phyloP scores from a whole-genome alignment of 2,329 filamentous ascomycete species.

The Hymenoscyphus infarciens region DNA sequence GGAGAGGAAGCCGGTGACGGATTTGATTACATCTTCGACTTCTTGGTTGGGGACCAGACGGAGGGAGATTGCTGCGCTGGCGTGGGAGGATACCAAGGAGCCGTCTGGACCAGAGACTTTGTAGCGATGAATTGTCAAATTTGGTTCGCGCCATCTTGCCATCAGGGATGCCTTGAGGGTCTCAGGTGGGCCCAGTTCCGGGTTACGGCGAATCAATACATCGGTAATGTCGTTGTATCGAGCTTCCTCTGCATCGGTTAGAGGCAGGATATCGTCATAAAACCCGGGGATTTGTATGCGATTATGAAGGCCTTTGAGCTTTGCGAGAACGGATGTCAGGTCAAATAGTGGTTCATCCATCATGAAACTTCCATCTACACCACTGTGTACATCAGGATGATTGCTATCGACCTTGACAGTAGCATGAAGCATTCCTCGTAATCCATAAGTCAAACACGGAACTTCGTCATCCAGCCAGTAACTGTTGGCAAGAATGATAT shows the following conservation, averaged over 20 bases:
- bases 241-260: constrained; percentile 71
- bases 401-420: constrained; percentile 84
- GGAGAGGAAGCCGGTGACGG: constrained; percentile 64
- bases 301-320: constrained; percentile 76
- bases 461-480: constrained; percentile 98
- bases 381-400: constrained; percentile 87
- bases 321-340: constrained; percentile 76
- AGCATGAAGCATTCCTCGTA: constrained; percentile 90
- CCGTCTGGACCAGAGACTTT: constrained; percentile 90
- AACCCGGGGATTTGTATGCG: constrained; percentile 82
- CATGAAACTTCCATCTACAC: constrained; percentile 90
- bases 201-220: constrained; percentile 69
- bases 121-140: constrained; percentile 88
- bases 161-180: constrained; percentile 81
- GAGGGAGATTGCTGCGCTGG: constrained; percentile 83
- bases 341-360: constrained; percentile 91
- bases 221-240: constrained; percentile 82
- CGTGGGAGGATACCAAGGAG: constrained; percentile 85
- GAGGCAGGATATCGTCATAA: constrained; percentile 76
- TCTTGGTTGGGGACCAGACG: constrained; percentile 93
- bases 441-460: constrained; percentile 90
- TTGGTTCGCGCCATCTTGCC: constrained; percentile 93
- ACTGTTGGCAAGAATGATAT: constrained; percentile 92
- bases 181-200: constrained; percentile 55
- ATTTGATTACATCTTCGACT: constrained; percentile 68